A percentile compares a stretch with the other conserved stretches of the same genome.
These are phyloP conservation scores for Penicillium expansum DNA, from an alignment of 2,329 filamentous ascomycete genomes.

Conservation along the genomic window DNA sequence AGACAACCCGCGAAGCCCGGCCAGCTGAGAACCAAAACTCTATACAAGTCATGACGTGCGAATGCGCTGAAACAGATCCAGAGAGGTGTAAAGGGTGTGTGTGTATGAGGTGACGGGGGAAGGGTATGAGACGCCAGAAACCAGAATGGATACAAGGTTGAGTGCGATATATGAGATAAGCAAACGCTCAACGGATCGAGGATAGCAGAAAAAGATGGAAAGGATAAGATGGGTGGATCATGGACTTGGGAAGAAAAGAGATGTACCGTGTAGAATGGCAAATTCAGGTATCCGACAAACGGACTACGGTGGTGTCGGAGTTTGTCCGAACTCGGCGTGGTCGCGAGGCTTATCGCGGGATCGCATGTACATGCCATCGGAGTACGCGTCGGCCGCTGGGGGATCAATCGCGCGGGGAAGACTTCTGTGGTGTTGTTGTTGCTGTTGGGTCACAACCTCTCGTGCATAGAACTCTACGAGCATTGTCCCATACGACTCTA, in stretches of 20 bases:
- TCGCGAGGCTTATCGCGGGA: constrained; percentile 26
- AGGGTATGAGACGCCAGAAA: constrained; percentile 21
- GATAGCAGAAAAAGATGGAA: not conserved
- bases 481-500: constrained; percentile 98
- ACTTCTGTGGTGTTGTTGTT: constrained; percentile 19
- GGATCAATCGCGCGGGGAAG: constrained; percentile 20
- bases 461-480: constrained; percentile 95
- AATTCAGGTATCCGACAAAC: not conserved
- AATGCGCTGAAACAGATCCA: constrained; percentile 17
- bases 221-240: not conserved
- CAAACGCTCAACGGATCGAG: constrained; percentile 7
- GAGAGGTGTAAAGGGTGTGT: constrained; percentile 5
- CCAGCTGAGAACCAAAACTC: constrained; percentile 18
- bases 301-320: constrained; percentile 35
- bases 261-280: not conserved
- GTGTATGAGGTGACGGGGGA: not conserved
- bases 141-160: constrained; percentile 7
- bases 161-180: constrained; percentile 1
- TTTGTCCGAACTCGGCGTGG: constrained; percentile 30
- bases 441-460: constrained; percentile 71
- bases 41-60: constrained; percentile 26
- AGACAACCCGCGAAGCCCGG: constrained; percentile 15
- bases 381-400: constrained; percentile 18
- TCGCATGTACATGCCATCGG: constrained; percentile 38
- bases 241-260: not conserved